Percentiles rank a stretch among this genome's conserved stretches.
phyloP scores from a whole-genome alignment of 306 rosid species.

The Notholithocarpus densiflorus region DNA sequence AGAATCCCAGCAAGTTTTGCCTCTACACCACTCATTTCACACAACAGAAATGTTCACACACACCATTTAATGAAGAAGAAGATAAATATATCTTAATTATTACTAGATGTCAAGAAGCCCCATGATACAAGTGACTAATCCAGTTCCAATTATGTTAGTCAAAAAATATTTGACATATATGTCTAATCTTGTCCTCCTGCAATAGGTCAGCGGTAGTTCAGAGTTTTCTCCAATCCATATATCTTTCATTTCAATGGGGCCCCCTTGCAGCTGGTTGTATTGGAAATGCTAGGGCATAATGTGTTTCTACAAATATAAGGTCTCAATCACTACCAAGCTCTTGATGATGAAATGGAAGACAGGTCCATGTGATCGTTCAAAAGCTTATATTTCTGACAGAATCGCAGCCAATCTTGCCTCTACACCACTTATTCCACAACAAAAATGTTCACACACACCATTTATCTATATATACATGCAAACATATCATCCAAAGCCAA shows the following conservation, averaged over 20 bases:
- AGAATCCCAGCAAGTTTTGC: neutral
- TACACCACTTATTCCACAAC: neutral
- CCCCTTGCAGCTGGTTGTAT: neutral
- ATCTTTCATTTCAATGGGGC: neutral
- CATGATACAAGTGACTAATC: too few relatives aligned
- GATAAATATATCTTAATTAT: too few relatives aligned
- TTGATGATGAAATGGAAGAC: neutral
- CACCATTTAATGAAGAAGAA: too few relatives aligned
- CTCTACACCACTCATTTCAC: neutral
- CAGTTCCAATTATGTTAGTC: too few relatives aligned
- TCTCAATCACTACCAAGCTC: constrained; percentile 5
- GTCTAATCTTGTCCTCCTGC: too few relatives aligned
- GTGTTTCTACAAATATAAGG: neutral
- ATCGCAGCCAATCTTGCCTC: neutral
- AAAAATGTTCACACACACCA: neutral
- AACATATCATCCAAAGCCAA: neutral
- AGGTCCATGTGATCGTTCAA: constrained; percentile 21
- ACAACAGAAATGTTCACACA: neutral
- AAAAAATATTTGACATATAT: too few relatives aligned
- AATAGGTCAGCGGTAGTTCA: too few relatives aligned
- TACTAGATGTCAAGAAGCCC: too few relatives aligned
- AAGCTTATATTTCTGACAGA: neutral
- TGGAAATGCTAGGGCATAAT: neutral
- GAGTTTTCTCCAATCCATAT: too few relatives aligned
- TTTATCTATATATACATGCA: constrained; percentile 4